Conservation (phyloP, 2,329 filamentous ascomycete genomes). For the Boeremia exigua region DNA sequence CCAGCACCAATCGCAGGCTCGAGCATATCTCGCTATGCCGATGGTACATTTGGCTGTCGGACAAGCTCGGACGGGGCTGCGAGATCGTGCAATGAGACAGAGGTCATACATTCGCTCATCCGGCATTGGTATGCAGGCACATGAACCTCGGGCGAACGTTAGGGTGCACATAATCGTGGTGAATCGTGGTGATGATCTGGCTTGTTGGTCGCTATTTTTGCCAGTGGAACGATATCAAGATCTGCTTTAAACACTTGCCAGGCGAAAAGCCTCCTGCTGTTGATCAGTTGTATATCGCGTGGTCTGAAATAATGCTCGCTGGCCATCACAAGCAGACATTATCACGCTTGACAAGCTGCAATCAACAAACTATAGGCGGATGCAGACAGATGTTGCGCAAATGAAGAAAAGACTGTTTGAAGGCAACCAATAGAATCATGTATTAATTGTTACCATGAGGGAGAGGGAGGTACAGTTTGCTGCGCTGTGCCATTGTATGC, state of each 20-base stretch:
- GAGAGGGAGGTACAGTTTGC: not conserved
- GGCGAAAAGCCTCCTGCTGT: not conserved
- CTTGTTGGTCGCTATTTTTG: not conserved
- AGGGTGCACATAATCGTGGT: not conserved
- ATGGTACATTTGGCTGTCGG: not conserved
- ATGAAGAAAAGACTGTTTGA: not conserved
- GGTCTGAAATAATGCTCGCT: not conserved
- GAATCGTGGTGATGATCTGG: not conserved
- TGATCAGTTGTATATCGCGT: not conserved
- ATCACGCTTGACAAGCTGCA: not conserved
- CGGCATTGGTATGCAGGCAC: not conserved
- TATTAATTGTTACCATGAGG: constrained; percentile 3
- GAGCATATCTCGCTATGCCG: not conserved
- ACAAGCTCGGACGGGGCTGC: not conserved
- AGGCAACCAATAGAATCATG: not conserved
- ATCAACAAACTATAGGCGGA: not conserved
- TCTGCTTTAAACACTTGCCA: no score
- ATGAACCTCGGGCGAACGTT: not conserved
- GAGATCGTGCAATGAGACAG: not conserved
- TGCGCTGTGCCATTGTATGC: not conserved
- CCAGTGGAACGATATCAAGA: not conserved
- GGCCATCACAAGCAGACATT: not conserved
- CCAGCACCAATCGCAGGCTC: not conserved
- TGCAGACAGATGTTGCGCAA: not conserved
- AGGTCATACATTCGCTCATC: not conserved